Evolutionary conservation across 257 asterid genomes (phyloP).

Genomic region (Petunia axillaris): DNA sequence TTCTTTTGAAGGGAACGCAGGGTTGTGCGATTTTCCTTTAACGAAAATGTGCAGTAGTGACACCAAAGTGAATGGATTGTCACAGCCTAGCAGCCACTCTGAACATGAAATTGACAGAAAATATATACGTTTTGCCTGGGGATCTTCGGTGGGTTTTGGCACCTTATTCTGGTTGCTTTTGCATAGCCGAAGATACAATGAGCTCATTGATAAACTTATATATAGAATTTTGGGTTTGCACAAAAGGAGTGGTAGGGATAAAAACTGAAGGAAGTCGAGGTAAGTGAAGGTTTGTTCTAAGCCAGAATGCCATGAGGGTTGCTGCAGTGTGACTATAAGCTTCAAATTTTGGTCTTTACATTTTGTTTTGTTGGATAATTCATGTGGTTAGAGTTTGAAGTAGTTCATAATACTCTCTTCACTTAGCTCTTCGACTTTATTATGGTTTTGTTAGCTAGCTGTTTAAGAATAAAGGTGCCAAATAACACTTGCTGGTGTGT

Average conservation of each 20-base stretch:
- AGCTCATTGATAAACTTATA: not conserved
- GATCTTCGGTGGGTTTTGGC: too few species aligned
- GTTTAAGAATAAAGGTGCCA: not conserved
- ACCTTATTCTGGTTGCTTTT: too few species aligned
- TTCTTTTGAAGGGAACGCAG: constrained; percentile 38
- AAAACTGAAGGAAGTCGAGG: not conserved
- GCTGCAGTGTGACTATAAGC: not conserved
- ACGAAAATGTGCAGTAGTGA: not conserved
- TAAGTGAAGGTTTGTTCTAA: not conserved
- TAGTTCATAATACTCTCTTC: not conserved
- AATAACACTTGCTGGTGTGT: not conserved
- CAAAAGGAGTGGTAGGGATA: not conserved
- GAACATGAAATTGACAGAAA: too few species aligned
- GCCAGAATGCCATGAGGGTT: not conserved
- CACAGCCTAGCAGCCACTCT: too few species aligned
- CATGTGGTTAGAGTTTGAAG: not conserved
- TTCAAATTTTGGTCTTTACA: not conserved
- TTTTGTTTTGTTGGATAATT: too few species aligned
- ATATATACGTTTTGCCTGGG: too few species aligned
- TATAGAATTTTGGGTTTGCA: not conserved
- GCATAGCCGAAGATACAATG: not conserved
- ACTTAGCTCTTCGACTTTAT: not conserved
- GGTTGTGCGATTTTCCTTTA: not conserved
- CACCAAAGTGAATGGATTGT: not conserved
- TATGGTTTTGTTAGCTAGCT: not conserved